These are phyloP conservation scores for Diplodia mutila DNA, from an alignment of 2,329 filamentous ascomycete genomes.

Conservation along the genomic window DNA sequence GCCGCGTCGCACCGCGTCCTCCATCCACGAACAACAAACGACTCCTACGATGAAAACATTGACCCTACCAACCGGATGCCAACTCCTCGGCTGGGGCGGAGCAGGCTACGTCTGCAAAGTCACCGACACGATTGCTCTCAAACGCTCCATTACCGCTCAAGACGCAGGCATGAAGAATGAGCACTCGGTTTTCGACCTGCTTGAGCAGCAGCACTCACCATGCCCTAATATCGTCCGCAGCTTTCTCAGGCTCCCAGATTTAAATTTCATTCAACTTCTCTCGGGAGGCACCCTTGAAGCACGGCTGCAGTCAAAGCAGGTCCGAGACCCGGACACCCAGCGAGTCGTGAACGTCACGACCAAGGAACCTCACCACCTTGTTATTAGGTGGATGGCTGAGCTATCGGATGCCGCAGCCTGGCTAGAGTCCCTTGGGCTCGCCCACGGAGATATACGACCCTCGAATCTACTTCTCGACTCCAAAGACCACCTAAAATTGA, in stretches of 20 bases:
- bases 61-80: not conserved
- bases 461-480: conserved; percentile 1
- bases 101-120: not conserved
- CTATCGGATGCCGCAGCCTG: not conserved
- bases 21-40: not conserved
- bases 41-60: not conserved
- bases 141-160: not conserved
- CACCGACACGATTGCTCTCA: not conserved
- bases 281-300: not conserved
- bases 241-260: not conserved
- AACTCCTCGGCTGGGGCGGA: not conserved
- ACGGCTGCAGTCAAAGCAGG: not conserved
- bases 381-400: not conserved
- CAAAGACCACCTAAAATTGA: not conserved
- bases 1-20: not conserved
- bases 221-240: not conserved
- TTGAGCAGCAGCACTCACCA: not conserved
- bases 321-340: not conserved
- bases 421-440: not conserved
- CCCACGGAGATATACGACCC: not conserved
- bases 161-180: not conserved
- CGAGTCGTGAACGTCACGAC: not conserved
- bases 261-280: not conserved
- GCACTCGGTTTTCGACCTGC: not conserved
- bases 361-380: not conserved